These are phyloP conservation scores for Corchorus capsularis DNA, from an alignment of 345 rosid genomes.

Conservation along the genomic window DNA sequence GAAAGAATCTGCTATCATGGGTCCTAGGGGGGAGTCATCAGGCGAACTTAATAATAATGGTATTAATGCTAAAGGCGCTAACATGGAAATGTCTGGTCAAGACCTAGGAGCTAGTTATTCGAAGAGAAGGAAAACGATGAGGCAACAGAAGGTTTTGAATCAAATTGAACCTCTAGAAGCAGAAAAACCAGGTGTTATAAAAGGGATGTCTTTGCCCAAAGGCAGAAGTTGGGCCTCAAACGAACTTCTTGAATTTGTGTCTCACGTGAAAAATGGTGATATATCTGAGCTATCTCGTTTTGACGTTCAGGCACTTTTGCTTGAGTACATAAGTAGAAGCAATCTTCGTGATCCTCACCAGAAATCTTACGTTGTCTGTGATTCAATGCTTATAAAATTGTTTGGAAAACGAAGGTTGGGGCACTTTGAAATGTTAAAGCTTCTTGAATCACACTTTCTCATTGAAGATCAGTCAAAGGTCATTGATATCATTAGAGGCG, in stretches of 20 bases:
- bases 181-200: constrained; percentile 30
- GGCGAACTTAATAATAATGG: constrained; percentile 34
- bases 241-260: constrained; percentile 82
- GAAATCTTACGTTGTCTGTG: constrained; percentile 75
- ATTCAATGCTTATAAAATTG: constrained; percentile 61
- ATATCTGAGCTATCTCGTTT: constrained; percentile 52
- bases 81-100: constrained; percentile 34
- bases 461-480: constrained; percentile 43
- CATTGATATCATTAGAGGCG: constrained; percentile 34
- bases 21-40: constrained; percentile 31
- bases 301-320: constrained; percentile 73
- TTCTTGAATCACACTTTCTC: constrained; percentile 78
- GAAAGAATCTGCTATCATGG: constrained; percentile 47
- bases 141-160: constrained; percentile 31
- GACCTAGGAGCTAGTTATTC: constrained; percentile 43
- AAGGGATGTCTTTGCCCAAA: constrained; percentile 33
- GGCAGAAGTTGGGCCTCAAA: constrained; percentile 75
- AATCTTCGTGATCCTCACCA: constrained; percentile 77
- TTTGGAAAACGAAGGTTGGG: constrained; percentile 72
- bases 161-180: constrained; percentile 28
- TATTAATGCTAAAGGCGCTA: constrained; percentile 34
- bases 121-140: constrained; percentile 56
- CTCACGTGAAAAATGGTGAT: constrained; percentile 77
- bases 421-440: constrained; percentile 89
- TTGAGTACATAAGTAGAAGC: constrained; percentile 65